phyloP scores from a whole-genome alignment of 2,329 filamentous ascomycete genomes.

The Phialocephala sp. region DNA sequence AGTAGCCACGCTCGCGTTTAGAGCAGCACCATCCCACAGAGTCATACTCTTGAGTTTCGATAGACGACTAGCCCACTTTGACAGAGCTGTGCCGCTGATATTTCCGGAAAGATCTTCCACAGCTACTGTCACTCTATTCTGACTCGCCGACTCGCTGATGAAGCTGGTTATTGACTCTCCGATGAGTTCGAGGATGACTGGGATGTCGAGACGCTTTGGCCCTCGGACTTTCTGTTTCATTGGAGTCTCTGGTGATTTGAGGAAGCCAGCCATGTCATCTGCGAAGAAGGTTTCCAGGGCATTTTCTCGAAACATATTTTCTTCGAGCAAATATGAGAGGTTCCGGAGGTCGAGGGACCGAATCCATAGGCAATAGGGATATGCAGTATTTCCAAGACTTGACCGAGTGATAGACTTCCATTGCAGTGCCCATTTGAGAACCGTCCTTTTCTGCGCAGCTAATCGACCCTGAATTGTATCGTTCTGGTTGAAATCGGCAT shows the following conservation, averaged over 20 bases:
- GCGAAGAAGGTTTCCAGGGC: conserved; percentile 48
- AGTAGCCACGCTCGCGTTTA: conserved; percentile 59
- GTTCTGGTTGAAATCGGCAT: conserved; percentile 43
- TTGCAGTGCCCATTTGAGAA: conserved; percentile 62
- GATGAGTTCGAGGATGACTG: conserved; percentile 53
- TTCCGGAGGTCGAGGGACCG: conserved; percentile 67
- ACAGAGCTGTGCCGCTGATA: conserved; percentile 57
- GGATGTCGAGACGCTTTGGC: conserved; percentile 43
- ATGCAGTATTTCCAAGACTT: conserved; percentile 64
- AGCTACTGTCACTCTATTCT: conserved; percentile 52
- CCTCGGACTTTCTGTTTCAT: conserved; percentile 37
- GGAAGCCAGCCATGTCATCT: conserved; percentile 45
- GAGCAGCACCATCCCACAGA: conserved; percentile 64
- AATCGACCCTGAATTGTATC: conserved; percentile 29
- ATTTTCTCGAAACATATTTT: conserved; percentile 47
- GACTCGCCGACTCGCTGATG: conserved; percentile 47
- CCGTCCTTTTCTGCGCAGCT: conserved; percentile 27
- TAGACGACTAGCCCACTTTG: conserved; percentile 63
- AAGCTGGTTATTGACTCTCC: conserved; percentile 61
- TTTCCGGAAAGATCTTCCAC: conserved; percentile 64
- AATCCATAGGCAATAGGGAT: conserved; percentile 74
- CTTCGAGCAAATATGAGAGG: conserved; percentile 62
- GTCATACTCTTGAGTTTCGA: conserved; percentile 63
- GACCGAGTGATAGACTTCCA: conserved; percentile 75
- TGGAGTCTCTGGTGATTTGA: conserved; percentile 42